Percentiles rank a stretch among this genome's conserved stretches.
These are phyloP conservation scores for Populus hybrid DNA, from an alignment of 441 rosid species.

Conservation along the genomic window DNA sequence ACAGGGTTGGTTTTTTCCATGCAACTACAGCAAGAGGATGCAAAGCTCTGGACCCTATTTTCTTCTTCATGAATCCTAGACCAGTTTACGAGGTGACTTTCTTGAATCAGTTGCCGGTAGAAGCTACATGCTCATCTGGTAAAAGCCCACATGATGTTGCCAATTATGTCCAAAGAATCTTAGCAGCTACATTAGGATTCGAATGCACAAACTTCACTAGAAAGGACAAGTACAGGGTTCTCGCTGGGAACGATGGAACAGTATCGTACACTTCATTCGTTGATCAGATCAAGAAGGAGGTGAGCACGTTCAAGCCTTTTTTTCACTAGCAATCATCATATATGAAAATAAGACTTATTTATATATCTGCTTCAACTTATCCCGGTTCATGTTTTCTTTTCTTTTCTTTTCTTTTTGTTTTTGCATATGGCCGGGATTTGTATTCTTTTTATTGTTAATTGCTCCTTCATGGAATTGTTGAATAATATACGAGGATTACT, in stretches of 20 bases:
- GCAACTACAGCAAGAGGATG: conserved; percentile 94
- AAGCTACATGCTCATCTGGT: conserved; percentile 85
- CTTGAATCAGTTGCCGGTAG: conserved; percentile 70
- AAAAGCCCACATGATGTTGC: conserved; percentile 90
- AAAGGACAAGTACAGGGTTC: conserved; percentile 76
- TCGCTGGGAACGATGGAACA: conserved; percentile 87
- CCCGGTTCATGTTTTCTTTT: background rate
- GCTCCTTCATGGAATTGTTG: conserved; percentile 18
- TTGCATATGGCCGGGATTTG: conserved; percentile 13
- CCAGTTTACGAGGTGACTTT: conserved; percentile 89
- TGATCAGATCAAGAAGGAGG: conserved; percentile 50
- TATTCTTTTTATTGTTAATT: conserved; percentile 13
- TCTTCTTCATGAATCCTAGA: conserved; percentile 94
- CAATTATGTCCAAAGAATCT: conserved; percentile 78
- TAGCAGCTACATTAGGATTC: conserved; percentile 85
- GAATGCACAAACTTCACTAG: conserved; percentile 92
- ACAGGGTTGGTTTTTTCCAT: conserved; percentile 88
- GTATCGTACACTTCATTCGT: conserved; percentile 51
- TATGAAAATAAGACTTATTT: conserved; percentile 4
- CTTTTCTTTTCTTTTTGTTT: background rate
- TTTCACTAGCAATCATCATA: conserved; percentile 17
- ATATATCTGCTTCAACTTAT: background rate
- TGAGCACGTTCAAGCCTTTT: conserved; percentile 60
- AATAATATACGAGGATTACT: conserved; percentile 22
- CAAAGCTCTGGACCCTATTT: conserved; percentile 81